Evolutionary conservation across 257 asterid species (phyloP), one percentile per base, ranked within the genome.

Genomic region (Primulina huaijiensis): DNA sequence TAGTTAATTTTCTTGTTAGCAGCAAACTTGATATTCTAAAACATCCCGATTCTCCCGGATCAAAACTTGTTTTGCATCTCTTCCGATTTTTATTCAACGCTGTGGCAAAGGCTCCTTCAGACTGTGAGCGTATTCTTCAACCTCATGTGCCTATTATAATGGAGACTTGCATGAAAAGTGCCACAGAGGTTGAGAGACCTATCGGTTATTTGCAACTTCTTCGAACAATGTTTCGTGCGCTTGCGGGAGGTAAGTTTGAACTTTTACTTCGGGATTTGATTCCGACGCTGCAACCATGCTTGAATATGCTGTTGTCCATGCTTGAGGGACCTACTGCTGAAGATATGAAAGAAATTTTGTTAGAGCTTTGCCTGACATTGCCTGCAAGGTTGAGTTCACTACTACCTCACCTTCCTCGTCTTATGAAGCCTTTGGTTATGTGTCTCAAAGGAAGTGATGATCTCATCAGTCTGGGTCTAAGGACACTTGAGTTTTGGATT

Each of bases 401-500:
- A 59, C 84, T 94, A 72, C 99, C 99, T 62, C 89, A 94, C 67
- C 96, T 94, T 74, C 91, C 99, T 75, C 97, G 97, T 72, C 88
- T 94, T 31, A 89, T 94, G 99, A 94, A 85, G 83, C 97, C 99
- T 75, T 91, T 94, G 61, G 99, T 94, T 76, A 85, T 94, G 97
- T 94, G 96, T 81, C 97, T 94, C 67, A 91, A 82, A 84, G 99
- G 95, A 78, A 89, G 86, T 77, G 97, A 91, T 78, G 99, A 91
- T 67, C 86, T 94, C 30, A 90, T 91, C 74, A 91, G 87, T 83
- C 92, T 88, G 66, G 96, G 97, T 80, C 82, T 94, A 76, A 89
- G 97, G 80, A 94, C 99, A 64, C 97, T 94, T 67, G 99, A 94
- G 79, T 94, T 94, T 86, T 94, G 99, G 99, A 90, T 94, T 73